Evolutionary conservation across 2,329 filamentous ascomycete genomes (phyloP).

Genomic region (Clarireedia homoeocarpa): DNA sequence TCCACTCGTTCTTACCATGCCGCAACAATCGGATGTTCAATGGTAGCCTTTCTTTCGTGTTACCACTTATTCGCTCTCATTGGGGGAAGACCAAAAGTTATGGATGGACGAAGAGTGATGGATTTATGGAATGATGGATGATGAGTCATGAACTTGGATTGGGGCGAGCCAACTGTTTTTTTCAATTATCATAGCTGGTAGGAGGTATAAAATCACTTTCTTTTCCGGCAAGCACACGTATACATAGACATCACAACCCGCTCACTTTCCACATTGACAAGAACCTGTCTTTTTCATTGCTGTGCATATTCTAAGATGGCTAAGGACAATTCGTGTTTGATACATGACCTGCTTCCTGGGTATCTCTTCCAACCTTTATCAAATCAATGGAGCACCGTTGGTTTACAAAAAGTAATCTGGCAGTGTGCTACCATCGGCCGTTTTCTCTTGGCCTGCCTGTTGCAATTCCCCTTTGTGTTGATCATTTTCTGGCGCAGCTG

Average conservation of each 20-base stretch:
- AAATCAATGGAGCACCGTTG: neutral
- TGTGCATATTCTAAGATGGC: neutral
- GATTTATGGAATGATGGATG: neutral
- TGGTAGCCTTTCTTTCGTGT: too few relatives aligned
- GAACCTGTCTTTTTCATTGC: too few relatives aligned
- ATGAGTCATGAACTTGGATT: constrained; percentile 1
- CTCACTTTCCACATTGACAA: neutral
- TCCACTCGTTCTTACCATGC: neutral
- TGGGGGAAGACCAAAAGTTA: constrained; percentile 1
- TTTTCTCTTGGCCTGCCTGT: constrained; percentile 66
- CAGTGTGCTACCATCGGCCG: constrained; percentile 52
- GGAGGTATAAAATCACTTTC: neutral
- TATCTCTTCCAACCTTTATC: constrained; percentile 1
- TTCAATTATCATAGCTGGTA: neutral
- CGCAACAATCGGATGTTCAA: too few relatives aligned
- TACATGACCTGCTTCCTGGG: neutral
- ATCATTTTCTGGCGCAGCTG: constrained; percentile 93
- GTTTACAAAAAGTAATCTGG: constrained; percentile 55
- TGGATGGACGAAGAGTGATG: neutral
- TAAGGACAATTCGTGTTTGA: neutral
- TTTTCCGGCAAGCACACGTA: constrained; percentile 5
- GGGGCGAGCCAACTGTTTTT: neutral
- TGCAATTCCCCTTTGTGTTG: constrained; percentile 82
- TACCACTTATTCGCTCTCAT: neutral
- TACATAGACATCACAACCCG: constrained; percentile 1